Base-by-base conservation (phyloP, 805 yeast genomes). In the Kazachstania psychrophila region DNA sequence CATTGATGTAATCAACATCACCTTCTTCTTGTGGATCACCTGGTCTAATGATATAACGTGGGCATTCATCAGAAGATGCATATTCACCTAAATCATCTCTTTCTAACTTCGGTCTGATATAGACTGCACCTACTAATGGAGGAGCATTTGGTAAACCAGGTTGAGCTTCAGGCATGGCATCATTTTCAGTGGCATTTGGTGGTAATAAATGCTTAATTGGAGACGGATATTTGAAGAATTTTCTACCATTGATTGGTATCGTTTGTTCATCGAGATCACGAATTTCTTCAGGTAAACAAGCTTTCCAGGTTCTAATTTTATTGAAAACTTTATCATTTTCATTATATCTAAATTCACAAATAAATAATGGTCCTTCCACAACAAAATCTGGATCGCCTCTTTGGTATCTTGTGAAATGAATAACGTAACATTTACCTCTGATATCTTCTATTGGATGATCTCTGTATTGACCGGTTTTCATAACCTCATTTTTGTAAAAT, bases 271-370 rank as follows among this genome's bases (percentile, higher is more conserved):
- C 89, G 37, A 63, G 50, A 45, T 82, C 87, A 51, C 97, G 76
- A 33, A 89, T 82, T 60, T 89, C 97, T 60, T 92, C 97, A 0
- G 98, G 98, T 47, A 92, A 70, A 66, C 97, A 92, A 6, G 96
- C 96, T 61, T 86, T 89, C 98, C 98, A 92, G 2, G 98, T 89
- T 54, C 97, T 74, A 51, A 92, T 92, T 56, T 89, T 82, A 62
- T 89, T 92, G 69, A 92, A 92, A 20, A 79, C 79, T 58, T 85
- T 84, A 51, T 85, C 95, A 38, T 75, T 70, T 56, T 89, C 96
- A 56, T 89, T 89, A 62, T 88, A 92, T 52, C 98, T 77, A 58
- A 76, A 84, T 61, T 92, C 98, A 65, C 97, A 92, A 48, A 92
- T 79, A 61, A 87, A 92, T 55, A 94, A 72, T 5, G 92, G 89